phyloP scores from a whole-genome alignment of 208 protist species.

The Crithidia bombi region DNA sequence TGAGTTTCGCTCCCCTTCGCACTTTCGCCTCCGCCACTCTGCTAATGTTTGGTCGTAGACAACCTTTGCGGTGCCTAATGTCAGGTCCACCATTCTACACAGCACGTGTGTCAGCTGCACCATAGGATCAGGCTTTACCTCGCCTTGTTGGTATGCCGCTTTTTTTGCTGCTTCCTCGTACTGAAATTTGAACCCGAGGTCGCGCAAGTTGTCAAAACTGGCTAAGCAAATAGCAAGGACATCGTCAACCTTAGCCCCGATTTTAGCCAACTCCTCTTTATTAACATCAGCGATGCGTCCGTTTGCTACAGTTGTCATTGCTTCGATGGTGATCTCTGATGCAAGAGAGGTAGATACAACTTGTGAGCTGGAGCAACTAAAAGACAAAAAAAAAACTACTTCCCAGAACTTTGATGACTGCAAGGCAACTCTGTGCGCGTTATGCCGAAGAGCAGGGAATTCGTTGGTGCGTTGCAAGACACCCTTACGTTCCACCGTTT shows the following conservation, averaged over 20 bases:
- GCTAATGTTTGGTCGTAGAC: conserved; percentile 47
- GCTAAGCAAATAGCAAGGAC: conserved; percentile 62
- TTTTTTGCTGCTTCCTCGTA: conserved; percentile 80
- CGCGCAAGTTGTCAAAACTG: conserved; percentile 56
- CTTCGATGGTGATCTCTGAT: neutral
- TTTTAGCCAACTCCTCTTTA: conserved; percentile 48
- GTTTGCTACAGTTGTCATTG: conserved; percentile 17
- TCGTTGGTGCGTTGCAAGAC: too few relatives aligned
- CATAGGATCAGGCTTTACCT: conserved; percentile 47
- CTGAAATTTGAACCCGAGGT: conserved; percentile 78
- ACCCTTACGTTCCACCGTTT: too few relatives aligned
- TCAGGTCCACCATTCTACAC: conserved; percentile 73
- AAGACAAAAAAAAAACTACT: conserved; percentile 4
- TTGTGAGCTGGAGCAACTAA: neutral
- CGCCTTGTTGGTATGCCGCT: conserved; percentile 62
- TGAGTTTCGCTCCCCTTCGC: conserved; percentile 21
- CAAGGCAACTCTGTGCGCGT: too few relatives aligned
- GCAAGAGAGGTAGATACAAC: too few relatives aligned
- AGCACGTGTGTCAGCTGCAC: conserved; percentile 67
- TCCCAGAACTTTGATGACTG: too few relatives aligned
- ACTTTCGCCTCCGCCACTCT: conserved; percentile 33
- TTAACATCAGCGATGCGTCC: conserved; percentile 42
- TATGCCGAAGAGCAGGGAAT: too few relatives aligned
- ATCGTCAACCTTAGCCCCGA: conserved; percentile 65
- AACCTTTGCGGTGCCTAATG: conserved; percentile 47